Evolutionary conservation across 805 yeast genomes (phyloP), one percentile per base, ranked within the genome.

Genomic region (Starmerella sp.): DNA sequence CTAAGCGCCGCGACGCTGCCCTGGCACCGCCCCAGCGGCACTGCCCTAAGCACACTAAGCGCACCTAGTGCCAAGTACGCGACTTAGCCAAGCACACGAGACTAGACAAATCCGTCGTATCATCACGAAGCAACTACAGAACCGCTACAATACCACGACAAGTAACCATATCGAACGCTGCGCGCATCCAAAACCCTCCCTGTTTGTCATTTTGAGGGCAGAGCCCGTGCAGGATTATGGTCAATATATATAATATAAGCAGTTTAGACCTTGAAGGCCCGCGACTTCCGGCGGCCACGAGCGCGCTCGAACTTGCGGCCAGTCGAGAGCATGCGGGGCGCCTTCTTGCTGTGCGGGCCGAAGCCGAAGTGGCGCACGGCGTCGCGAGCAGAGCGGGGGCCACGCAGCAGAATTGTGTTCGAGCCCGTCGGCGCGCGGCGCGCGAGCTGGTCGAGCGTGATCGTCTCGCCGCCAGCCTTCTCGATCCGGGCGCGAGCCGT

Each of bases 261-360:
- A 43, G 34, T 50, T 88, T 91, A 93, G 80, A 93, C 99, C 86
- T 93, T 93, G 98, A 93, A 93, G 82, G 96, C 99, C 84, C 95
- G 89, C 68, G 97, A 90, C 77, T 81, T 84, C 82, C 99, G 84
- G 79, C 85, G 95, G 84, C 99, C 99, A 87, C 99, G 93, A 72
- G 97, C 99, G 80, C 93, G 89, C 84, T 93, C 98, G 84, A 93
- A 93, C 82, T 93, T 93, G 85, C 97, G 93, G 77, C 99, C 99
- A 77, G 81, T 89, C 63, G 97, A 91, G 73, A 77, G 71, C 77
- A 93, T 84, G 82, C 95, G 89, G 79, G 99, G 99, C 73, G 97
- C 97, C 88, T 93, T 93, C 80, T 82, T 79, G 84, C 88, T 88
- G 95, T 93, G 98, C 73, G 99, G 99, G 81, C 99, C 99, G 77